Conservation (phyloP, 345 rosid genomes). For the Salix dunnii region DNA sequence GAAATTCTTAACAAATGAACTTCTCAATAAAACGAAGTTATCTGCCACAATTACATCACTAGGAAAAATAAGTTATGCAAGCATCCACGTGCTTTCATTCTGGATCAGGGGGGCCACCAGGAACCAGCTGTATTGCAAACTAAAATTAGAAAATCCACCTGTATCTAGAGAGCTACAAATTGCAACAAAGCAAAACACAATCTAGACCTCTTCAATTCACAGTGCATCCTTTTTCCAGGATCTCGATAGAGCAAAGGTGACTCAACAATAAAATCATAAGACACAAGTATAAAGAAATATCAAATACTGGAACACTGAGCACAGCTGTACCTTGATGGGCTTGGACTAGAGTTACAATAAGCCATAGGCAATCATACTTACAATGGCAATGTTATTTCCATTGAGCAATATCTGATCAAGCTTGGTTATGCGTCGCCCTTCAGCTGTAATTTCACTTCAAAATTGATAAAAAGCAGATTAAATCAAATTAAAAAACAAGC, state of each 20-base stretch:
- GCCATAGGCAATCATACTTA: conserved; percentile 35
- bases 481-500: not conserved
- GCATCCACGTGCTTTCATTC: conserved; percentile 18
- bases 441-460: conserved; percentile 81
- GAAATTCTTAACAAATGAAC: not conserved
- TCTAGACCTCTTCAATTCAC: not conserved
- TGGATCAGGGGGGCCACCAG: conserved; percentile 77
- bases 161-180: not conserved
- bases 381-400: conserved; percentile 93
- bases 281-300: not conserved
- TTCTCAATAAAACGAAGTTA: conserved; percentile 7
- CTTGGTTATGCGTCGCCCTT: conserved; percentile 88
- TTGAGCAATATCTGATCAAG: conserved; percentile 93
- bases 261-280: not conserved
- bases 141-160: conserved; percentile 12
- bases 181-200: not conserved
- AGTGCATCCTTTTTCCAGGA: not conserved
- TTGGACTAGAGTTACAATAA: not conserved
- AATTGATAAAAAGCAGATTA: conserved; percentile 8
- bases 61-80: not conserved
- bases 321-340: not conserved
- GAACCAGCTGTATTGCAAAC: conserved; percentile 69
- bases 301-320: not conserved
- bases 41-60: not conserved
- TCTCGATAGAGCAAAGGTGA: no score